These are phyloP conservation scores for Exophiala sp. DNA, from an alignment of 2,329 filamentous ascomycete species.

Conservation along the genomic window DNA sequence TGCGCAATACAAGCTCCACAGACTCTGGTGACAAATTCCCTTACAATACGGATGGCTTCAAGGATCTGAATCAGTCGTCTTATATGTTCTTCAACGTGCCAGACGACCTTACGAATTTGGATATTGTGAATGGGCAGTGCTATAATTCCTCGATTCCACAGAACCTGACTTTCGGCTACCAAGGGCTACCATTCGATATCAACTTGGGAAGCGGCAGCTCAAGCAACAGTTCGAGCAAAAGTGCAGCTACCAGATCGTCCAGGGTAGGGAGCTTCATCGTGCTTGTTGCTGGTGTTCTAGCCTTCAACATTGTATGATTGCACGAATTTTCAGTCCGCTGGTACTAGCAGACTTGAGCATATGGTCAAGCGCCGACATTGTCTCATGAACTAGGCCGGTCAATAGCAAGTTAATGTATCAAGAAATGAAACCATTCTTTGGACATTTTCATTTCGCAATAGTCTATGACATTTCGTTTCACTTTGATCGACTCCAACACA, in stretches of 20 bases:
- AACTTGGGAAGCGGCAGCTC: constrained; percentile 9
- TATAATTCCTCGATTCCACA: constrained; percentile 62
- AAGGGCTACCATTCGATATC: constrained; percentile 52
- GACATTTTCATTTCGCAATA: too few relatives aligned
- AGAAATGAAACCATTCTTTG: too few relatives aligned
- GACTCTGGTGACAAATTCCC: constrained; percentile 66
- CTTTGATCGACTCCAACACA: too few relatives aligned
- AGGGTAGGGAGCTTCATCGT: constrained; percentile 6
- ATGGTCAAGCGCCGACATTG: too few relatives aligned
- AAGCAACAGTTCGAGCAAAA: constrained; percentile 3
- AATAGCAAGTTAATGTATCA: too few relatives aligned
- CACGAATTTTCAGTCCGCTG: too few relatives aligned
- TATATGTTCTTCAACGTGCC: constrained; percentile 80
- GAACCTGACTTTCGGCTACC: constrained; percentile 67
- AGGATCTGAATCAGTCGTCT: constrained; percentile 59
- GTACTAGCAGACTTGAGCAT: too few relatives aligned
- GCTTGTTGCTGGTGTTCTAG: constrained; percentile 5
- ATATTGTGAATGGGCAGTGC: constrained; percentile 66
- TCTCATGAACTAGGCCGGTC: too few relatives aligned
- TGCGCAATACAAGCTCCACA: constrained; percentile 70
- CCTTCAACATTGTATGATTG: constrained; percentile 6
- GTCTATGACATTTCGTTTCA: too few relatives aligned
- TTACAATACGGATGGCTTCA: constrained; percentile 70
- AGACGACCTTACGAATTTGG: constrained; percentile 63
- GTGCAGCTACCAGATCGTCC: constrained; percentile 2